Evolutionary conservation across 2,329 filamentous ascomycete genomes (phyloP).

Genomic region (Monosporascus ibericus): DNA sequence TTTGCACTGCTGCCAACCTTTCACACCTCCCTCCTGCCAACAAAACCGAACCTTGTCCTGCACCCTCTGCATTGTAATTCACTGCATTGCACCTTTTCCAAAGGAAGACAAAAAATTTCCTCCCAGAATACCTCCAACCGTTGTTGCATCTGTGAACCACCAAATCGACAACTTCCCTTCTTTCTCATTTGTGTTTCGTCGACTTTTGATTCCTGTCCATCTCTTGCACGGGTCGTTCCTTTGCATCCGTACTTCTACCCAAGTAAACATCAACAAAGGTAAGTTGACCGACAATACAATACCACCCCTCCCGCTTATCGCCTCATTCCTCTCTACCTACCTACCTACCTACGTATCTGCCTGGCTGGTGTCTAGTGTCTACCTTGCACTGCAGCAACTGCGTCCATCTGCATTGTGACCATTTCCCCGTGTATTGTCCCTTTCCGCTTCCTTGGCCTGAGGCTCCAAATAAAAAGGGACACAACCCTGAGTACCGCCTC

Average conservation of each 20-base stretch:
- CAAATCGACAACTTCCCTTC: background rate
- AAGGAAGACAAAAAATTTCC: background rate
- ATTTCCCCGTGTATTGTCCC: background rate
- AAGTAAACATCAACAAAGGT: slow-evolving; percentile 1
- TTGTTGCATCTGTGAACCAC: background rate
- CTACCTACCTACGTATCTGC: background rate
- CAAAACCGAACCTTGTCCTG: background rate
- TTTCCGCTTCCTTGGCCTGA: background rate
- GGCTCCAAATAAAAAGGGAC: background rate
- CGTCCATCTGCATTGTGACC: background rate
- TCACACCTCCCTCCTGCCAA: background rate
- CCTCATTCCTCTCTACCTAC: background rate
- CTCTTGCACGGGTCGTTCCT: background rate
- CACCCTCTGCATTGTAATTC: background rate
- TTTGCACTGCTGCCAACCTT: background rate
- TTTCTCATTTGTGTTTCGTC: background rate
- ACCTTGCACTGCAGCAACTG: background rate
- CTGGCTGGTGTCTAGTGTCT: background rate
- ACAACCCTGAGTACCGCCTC: slow-evolving; percentile 23
- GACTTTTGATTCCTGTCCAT: background rate
- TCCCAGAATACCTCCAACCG: background rate
- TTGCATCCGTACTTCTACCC: background rate
- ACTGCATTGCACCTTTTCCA: background rate
- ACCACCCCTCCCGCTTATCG: background rate
- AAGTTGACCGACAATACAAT: background rate